Conservation (phyloP, 1,139 yeast genomes). For the Zygoascus hellenicus region DNA sequence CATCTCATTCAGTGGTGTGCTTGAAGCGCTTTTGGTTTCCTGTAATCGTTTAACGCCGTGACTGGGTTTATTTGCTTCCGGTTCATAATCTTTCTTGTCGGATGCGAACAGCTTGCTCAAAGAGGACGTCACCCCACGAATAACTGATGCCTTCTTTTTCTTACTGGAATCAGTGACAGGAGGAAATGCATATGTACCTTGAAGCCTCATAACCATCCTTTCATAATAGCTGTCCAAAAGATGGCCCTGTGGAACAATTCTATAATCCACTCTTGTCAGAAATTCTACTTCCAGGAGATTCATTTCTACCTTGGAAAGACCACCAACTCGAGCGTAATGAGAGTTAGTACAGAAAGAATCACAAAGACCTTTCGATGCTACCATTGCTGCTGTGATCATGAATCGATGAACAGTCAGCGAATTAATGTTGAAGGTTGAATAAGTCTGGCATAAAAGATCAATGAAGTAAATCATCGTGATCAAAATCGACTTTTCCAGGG, state of each 20-base stretch:
- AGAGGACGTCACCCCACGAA: constrained; percentile 1
- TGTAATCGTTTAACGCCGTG: constrained; percentile 4
- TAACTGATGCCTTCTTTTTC: constrained; percentile 4
- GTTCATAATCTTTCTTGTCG: neutral
- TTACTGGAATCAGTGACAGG: neutral
- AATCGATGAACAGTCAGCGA: constrained; percentile 92
- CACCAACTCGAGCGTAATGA: constrained; percentile 95
- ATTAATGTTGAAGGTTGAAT: constrained; percentile 75
- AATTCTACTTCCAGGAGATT: constrained; percentile 87
- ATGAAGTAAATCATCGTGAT: constrained; percentile 81
- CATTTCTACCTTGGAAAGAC: constrained; percentile 77
- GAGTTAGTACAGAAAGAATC: constrained; percentile 91
- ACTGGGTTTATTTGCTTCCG: neutral
- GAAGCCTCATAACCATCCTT: constrained; percentile 28
- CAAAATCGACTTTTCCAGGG: constrained; percentile 75
- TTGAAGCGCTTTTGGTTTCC: neutral
- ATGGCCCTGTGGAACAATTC: constrained; percentile 49
- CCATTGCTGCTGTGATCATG: constrained; percentile 81
- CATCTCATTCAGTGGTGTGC: neutral
- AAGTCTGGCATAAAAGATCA: constrained; percentile 73
- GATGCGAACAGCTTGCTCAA: constrained; percentile 7
- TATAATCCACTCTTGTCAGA: constrained; percentile 71
- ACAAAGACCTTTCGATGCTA: constrained; percentile 87
- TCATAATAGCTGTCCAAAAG: constrained; percentile 36
- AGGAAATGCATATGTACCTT: constrained; percentile 20